Evolutionary conservation across 2,329 filamentous ascomycete genomes (phyloP).

Genomic region (Alternaria panax): DNA sequence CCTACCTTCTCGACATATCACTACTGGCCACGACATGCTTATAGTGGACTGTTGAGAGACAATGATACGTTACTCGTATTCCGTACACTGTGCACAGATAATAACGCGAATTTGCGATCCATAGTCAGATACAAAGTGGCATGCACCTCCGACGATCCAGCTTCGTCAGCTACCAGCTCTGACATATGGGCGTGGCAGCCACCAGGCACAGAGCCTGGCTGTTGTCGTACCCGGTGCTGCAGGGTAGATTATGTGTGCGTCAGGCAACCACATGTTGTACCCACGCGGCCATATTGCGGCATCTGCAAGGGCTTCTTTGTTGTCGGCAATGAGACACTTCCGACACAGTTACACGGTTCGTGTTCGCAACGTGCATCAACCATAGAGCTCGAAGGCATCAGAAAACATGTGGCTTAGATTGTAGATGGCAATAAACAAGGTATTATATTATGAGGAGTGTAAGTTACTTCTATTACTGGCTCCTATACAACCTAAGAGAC

Average conservation of each 20-base stretch:
- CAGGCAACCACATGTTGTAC: not conserved
- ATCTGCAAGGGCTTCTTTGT: not conserved
- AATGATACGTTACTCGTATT: not conserved
- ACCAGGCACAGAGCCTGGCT: not conserved
- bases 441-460: not conserved
- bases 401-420: not conserved
- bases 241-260: not conserved
- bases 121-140: constrained; percentile 5
- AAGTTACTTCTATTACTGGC: not conserved
- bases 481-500: not conserved
- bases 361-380: not conserved
- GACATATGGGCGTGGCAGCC: constrained; percentile 10
- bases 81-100: not conserved
- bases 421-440: not conserved
- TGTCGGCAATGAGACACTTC: not conserved
- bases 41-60: constrained; percentile 1
- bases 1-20: constrained; percentile 5
- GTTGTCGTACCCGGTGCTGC: not conserved
- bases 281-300: not conserved
- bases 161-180: not conserved
- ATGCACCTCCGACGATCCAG: constrained; percentile 8
- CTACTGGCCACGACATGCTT: constrained; percentile 6
- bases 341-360: not conserved
- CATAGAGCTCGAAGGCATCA: not conserved
- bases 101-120: not conserved